A percentile compares a stretch with the other conserved stretches of the same genome.
phyloP scores from a whole-genome alignment of 306 rosid species.

The Astragalus glycyphyllos region DNA sequence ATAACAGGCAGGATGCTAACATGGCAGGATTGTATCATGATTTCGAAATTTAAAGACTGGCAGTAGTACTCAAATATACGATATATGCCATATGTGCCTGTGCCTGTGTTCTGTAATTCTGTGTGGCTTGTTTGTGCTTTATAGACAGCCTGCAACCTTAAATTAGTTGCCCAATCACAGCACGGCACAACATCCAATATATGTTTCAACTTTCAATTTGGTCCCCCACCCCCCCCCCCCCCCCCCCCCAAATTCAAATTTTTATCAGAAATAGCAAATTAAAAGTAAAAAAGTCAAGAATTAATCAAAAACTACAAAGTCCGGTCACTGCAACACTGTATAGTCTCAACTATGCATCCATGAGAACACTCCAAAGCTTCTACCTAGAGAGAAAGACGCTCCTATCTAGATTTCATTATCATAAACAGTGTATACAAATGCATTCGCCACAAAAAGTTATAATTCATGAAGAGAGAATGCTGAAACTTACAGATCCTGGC shows the following conservation, averaged over 20 bases:
- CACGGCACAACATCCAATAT: too few species aligned
- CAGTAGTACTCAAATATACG: not conserved
- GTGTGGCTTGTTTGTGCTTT: not conserved
- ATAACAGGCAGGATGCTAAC: not conserved
- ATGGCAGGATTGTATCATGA: not conserved
- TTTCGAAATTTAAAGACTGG: not conserved
- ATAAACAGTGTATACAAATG: constrained; percentile 9
- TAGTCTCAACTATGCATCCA: constrained; percentile 11
- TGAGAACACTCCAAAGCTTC: not conserved
- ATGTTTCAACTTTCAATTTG: too few species aligned
- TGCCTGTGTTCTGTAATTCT: not conserved
- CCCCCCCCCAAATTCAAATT: not conserved
- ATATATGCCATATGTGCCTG: too few species aligned
- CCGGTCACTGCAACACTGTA: not conserved
- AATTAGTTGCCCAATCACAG: too few species aligned
- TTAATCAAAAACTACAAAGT: constrained; percentile 13
- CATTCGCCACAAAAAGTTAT: not conserved
- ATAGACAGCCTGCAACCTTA: not conserved
- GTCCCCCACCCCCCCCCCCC: too few species aligned
- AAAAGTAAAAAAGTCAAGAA: not conserved
- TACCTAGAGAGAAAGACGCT: not conserved
- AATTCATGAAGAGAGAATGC: not conserved
- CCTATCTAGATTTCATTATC: constrained; percentile 31
- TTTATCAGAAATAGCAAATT: not conserved
- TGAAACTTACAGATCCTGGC: constrained; percentile 78